A percentile compares a stretch with the other conserved stretches of the same genome.
Conservation (phyloP, 2,329 filamentous ascomycete species). For the Epicoccum sorghinum region DNA sequence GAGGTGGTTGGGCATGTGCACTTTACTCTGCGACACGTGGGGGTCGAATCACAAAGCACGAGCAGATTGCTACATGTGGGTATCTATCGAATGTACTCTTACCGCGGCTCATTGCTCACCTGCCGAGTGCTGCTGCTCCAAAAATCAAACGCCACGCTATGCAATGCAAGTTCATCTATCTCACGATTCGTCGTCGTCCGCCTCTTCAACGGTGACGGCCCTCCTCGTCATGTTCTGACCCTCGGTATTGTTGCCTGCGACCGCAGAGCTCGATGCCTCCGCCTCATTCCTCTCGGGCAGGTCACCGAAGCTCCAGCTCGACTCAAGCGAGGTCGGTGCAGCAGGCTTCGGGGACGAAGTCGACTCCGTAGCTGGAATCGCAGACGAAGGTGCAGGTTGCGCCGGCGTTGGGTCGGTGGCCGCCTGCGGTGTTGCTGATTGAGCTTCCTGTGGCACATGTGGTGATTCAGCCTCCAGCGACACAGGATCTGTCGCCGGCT, state of each 20-base stretch:
- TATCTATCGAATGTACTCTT: slow-evolving; percentile 9
- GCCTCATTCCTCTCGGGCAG: slow-evolving; percentile 32
- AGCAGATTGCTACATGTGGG: slow-evolving; percentile 17
- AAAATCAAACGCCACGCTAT: slow-evolving; percentile 47
- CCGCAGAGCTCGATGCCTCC: slow-evolving; percentile 38
- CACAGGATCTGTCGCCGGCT: slow-evolving; percentile 4
- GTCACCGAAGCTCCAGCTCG: slow-evolving; percentile 47
- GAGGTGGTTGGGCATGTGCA: slow-evolving; percentile 21
- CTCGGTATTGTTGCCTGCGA: slow-evolving; percentile 32
- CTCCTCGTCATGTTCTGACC: slow-evolving; percentile 30
- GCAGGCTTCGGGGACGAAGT: slow-evolving; percentile 30
- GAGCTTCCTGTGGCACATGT: not conserved
- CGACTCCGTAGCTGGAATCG: slow-evolving; percentile 10
- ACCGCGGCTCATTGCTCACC: slow-evolving; percentile 6
- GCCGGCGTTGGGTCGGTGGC: not conserved
- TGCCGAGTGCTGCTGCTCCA: not conserved
- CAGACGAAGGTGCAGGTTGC: slow-evolving; percentile 5
- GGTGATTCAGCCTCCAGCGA: not conserved
- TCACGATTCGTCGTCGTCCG: slow-evolving; percentile 35
- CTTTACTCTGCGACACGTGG: slow-evolving; percentile 14
- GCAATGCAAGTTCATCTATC: slow-evolving; percentile 29
- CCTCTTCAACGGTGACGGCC: slow-evolving; percentile 42
- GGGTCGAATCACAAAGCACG: slow-evolving; percentile 13
- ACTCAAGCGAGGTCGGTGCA: slow-evolving; percentile 41
- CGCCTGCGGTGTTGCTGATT: not conserved